Evolutionary conservation across 2,329 filamentous ascomycete species (phyloP).

Genomic region (Mycosphaerella arachidis): DNA sequence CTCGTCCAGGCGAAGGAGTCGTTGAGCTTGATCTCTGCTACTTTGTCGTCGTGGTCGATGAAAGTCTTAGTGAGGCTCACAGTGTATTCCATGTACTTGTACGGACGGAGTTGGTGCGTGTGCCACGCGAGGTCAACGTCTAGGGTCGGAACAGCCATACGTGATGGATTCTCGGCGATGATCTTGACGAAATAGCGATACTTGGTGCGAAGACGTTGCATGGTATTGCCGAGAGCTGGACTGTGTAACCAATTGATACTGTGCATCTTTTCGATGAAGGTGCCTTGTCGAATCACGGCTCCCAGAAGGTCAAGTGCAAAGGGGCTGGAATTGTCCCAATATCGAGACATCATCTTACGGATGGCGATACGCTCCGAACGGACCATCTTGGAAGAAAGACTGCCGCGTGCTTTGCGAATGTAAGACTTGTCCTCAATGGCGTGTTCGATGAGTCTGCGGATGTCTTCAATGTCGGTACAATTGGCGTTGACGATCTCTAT

Average conservation of each 20-base stretch:
- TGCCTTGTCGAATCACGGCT: conserved; percentile 61
- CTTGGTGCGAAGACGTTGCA: conserved; percentile 60
- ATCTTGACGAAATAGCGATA: conserved; percentile 61
- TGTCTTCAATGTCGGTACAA: conserved; percentile 20
- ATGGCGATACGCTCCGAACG: conserved; percentile 40
- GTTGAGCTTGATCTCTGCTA: conserved; percentile 62
- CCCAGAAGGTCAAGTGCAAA: conserved; percentile 63
- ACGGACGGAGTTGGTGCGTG: conserved; percentile 68
- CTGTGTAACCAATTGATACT: conserved; percentile 74
- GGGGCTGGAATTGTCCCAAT: conserved; percentile 62
- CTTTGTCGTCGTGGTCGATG: conserved; percentile 80
- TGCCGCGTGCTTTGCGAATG: conserved; percentile 37
- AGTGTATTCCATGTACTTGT: conserved; percentile 59
- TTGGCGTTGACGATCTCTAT: conserved; percentile 32
- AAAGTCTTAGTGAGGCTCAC: conserved; percentile 50
- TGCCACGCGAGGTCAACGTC: conserved; percentile 77
- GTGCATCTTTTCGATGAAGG: conserved; percentile 69
- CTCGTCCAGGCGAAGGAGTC: conserved; percentile 68
- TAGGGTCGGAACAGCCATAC: conserved; percentile 63
- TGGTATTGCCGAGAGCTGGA: conserved; percentile 59
- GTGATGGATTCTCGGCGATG: conserved; percentile 46
- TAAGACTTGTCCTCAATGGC: conserved; percentile 38
- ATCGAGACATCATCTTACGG: conserved; percentile 65
- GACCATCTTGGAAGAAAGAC: not conserved
- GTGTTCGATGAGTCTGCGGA: conserved; percentile 50